Conservation (phyloP, 2,329 filamentous ascomycete species). For the Pseudogymnoascus sp. region DNA sequence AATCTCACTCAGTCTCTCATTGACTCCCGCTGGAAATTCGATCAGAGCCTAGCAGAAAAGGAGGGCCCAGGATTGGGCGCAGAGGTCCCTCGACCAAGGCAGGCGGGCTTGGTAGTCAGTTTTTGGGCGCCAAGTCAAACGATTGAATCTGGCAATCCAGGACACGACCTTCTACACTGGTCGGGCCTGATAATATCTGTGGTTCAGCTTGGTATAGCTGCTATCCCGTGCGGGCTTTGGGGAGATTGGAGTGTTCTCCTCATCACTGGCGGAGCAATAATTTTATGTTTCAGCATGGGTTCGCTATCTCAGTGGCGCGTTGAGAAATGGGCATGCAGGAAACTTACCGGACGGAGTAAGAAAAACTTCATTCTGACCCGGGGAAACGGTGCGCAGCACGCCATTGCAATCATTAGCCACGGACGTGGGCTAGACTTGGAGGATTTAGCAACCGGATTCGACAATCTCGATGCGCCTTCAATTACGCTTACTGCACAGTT, state of each 20-base stretch:
- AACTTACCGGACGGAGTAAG: conserved; percentile 25
- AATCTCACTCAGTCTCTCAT: conserved; percentile 8
- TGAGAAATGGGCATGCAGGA: conserved; percentile 37
- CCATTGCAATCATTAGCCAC: conserved; percentile 31
- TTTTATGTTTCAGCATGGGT: conserved; percentile 30
- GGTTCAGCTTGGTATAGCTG: conserved; percentile 15
- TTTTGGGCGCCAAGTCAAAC: conserved; percentile 16
- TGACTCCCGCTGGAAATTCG: conserved; percentile 10
- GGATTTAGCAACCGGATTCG: conserved; percentile 30
- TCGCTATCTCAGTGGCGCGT: conserved; percentile 34
- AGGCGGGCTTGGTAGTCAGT: conserved; percentile 18
- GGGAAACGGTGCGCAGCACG: conserved; percentile 35
- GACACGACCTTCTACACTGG: conserved; percentile 12
- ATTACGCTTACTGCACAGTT: conserved; percentile 2
- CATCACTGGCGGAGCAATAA: conserved; percentile 31
- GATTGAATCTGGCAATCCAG: conserved; percentile 13
- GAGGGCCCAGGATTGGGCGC: conserved; percentile 16
- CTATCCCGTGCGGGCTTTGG: conserved; percentile 13
- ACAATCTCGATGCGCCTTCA: conserved; percentile 13
- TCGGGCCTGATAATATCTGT: conserved; percentile 22
- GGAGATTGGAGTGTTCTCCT: conserved; percentile 29
- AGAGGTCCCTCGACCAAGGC: conserved; percentile 18
- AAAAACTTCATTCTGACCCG: conserved; percentile 27
- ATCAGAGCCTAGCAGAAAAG: background rate
- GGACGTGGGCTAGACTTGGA: conserved; percentile 34